phyloP scores from a whole-genome alignment of 768 basidiomycete genomes.

The Mycena capillaripes region DNA sequence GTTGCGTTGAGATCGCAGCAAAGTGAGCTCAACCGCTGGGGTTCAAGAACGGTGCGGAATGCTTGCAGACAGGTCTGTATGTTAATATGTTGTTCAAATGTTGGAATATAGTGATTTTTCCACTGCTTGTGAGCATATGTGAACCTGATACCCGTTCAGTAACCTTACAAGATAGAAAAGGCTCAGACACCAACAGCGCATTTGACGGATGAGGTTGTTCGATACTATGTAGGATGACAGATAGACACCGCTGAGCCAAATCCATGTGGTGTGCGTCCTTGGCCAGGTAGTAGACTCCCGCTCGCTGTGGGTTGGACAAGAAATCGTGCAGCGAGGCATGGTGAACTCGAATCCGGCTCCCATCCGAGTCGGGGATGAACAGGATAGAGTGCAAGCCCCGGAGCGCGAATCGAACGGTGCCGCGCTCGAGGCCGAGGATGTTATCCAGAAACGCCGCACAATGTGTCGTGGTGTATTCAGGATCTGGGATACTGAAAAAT shows the following conservation, averaged over 20 bases:
- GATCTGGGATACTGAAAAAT: neutral
- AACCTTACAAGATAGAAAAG: too few species aligned
- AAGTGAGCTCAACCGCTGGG: too few species aligned
- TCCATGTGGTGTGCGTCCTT: neutral
- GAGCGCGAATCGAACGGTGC: neutral
- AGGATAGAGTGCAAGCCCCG: neutral
- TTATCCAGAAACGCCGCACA: neutral
- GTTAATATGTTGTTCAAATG: too few species aligned
- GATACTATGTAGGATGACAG: neutral
- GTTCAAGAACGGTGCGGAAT: too few species aligned
- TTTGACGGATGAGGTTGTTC: neutral
- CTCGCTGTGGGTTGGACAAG: neutral
- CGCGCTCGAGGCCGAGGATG: neutral
- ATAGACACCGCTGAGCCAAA: neutral
- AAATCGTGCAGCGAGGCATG: neutral
- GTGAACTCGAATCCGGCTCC: neutral
- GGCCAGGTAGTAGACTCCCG: neutral
- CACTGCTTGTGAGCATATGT: too few species aligned
- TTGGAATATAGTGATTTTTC: too few species aligned
- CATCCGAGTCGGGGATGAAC: neutral
- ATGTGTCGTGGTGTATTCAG: neutral
- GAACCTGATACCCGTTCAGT: too few species aligned
- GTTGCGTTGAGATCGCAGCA: too few species aligned
- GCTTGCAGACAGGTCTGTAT: too few species aligned
- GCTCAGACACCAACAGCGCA: too few species aligned